Evolutionary conservation across 176 grass and related monocot genomes (phyloP).

Genomic region (Aegilops umbellulata): DNA sequence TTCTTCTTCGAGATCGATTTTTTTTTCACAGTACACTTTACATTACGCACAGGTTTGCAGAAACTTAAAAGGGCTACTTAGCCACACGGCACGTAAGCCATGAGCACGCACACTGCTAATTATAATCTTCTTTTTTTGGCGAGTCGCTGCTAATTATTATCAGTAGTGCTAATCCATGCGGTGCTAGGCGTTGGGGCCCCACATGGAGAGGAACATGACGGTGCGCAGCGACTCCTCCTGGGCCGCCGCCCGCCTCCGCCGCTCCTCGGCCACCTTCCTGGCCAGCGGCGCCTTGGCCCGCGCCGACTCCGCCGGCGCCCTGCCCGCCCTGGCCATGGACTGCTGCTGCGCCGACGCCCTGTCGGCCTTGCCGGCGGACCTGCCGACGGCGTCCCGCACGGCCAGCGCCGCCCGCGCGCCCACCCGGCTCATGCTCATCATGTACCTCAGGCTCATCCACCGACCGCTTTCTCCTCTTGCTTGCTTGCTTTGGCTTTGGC

Average conservation of each 20-base stretch:
- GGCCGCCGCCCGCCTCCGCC: constrained; percentile 43
- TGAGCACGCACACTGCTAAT: too few species aligned
- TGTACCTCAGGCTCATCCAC: constrained; percentile 67
- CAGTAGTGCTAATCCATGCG: not conserved
- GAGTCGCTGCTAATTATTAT: too few species aligned
- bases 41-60: too few species aligned
- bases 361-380: constrained; percentile 50
- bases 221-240: constrained; percentile 60
- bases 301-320: constrained; percentile 29
- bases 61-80: too few species aligned
- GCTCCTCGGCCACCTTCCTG: constrained; percentile 30
- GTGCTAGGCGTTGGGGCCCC: constrained; percentile 61
- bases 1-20: too few species aligned
- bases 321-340: not conserved
- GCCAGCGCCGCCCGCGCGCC: constrained; percentile 48
- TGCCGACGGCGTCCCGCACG: constrained; percentile 27
- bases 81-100: too few species aligned
- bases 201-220: constrained; percentile 78
- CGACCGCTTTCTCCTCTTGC: not conserved
- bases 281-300: constrained; percentile 30
- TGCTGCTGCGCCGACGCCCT: constrained; percentile 39
- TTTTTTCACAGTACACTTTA: too few species aligned
- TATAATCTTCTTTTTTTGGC: too few species aligned
- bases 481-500: not conserved
- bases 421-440: constrained; percentile 54